Base-by-base conservation (phyloP, 2,329 filamentous ascomycete genomes). In the Scopulariopsis brevicaulis region DNA sequence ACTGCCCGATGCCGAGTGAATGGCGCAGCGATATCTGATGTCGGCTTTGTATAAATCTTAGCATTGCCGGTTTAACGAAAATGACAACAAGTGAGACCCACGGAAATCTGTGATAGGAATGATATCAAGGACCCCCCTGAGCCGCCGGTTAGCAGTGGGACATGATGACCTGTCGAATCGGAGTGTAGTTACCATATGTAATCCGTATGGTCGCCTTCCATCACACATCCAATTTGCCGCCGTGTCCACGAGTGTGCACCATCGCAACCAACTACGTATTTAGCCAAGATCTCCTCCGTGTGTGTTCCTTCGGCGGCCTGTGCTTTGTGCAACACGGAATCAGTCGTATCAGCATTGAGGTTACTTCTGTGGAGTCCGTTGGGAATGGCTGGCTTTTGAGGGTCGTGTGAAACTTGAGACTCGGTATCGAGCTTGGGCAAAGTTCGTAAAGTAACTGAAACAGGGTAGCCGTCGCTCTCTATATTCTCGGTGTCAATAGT, bases 231-330 rank as follows among this genome's bases (percentile, higher is more conserved):
- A 1, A 87, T 69, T 58, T 81, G 74, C 57, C 76, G 73, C 48
- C 85, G 71, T 0, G 81, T 82, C 82, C 83, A 87, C 59, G 78
- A 83, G 64, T 85, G 83, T 0, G 85, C 85, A 0, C 86, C 85
- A 62, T 88, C 86, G 50, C 81, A 84, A 0, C 85, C 86, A 4
- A 89, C 74, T 32, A 89, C 73, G 60, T 85, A 89, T 64, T 84
- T 84, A 6, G 79, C 76, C 46, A 72, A 76, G 2, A 85, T 70
- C 0, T 68, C 65, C 62, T 81, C 77, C 54, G 68, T 65, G 15
- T 25, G 28, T 15, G 50, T 53, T 53, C 25, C 50, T 53, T 22
- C 25, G 8, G 50, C 50, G 24, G n/a, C n/a, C n/a, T n/a, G n/a
- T n/a, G 22, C 28, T 53, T 24, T 25, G 14, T n/a, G n/a, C n/a